phyloP scores from a whole-genome alignment of 768 basidiomycete species.

The Albatrellus ellisii region DNA sequence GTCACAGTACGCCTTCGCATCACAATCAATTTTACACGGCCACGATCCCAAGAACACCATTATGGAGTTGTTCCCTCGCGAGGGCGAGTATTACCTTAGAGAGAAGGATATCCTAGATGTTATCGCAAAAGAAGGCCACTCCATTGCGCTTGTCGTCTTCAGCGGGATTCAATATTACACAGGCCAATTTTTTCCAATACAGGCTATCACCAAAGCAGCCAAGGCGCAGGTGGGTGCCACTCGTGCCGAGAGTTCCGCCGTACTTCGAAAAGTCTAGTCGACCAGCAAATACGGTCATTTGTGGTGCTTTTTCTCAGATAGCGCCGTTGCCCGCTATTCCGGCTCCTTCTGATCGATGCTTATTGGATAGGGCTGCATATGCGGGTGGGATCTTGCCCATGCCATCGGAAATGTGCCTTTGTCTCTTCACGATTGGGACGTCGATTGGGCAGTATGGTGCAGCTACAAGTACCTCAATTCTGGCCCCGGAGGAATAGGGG shows the following conservation, averaged over 20 bases:
- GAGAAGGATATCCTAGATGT: slow-evolving; percentile 77
- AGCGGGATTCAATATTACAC: slow-evolving; percentile 96
- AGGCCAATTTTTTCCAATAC: slow-evolving; percentile 88
- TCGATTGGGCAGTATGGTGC: slow-evolving; percentile 98
- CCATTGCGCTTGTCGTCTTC: slow-evolving; percentile 85
- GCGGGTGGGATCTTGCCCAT: slow-evolving; percentile 96
- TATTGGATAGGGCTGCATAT: slow-evolving; percentile 67
- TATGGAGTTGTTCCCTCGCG: slow-evolving; percentile 66
- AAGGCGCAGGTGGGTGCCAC: slow-evolving; percentile 52
- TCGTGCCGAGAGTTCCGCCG: neutral
- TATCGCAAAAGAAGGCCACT: slow-evolving; percentile 58
- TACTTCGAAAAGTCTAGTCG: slow-evolving; percentile 1
- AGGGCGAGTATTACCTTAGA: slow-evolving; percentile 74
- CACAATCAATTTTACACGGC: slow-evolving; percentile 77
- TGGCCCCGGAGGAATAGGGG: slow-evolving; percentile 95
- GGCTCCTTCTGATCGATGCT: slow-evolving; percentile 10
- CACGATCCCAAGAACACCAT: slow-evolving; percentile 61
- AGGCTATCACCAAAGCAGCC: slow-evolving; percentile 70
- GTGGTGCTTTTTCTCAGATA: slow-evolving; percentile 10
- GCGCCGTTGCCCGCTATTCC: slow-evolving; percentile 7
- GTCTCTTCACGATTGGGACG: slow-evolving; percentile 81
- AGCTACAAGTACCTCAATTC: slow-evolving; percentile 98
- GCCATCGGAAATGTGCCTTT: slow-evolving; percentile 89
- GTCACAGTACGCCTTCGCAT: slow-evolving; percentile 92
- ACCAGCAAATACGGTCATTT: neutral